Evolutionary conservation across 768 basidiomycete genomes (phyloP).

Genomic region (Cystoderma amianthinum): DNA sequence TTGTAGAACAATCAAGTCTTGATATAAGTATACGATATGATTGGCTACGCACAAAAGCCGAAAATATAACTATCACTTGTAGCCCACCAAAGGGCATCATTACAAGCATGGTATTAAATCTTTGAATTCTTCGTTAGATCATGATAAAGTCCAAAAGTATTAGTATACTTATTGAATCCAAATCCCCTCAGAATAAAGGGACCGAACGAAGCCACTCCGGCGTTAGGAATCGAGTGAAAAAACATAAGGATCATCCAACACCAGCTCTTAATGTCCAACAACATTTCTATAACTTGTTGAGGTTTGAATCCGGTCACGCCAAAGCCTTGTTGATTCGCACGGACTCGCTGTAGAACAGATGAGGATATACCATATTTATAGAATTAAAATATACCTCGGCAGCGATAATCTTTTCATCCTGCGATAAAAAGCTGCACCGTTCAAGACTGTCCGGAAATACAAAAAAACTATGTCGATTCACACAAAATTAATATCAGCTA

Average conservation of each 20-base stretch:
- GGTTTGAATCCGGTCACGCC: constrained; percentile 24
- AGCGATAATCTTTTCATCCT: constrained; percentile 22
- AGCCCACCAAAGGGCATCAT: constrained; percentile 21
- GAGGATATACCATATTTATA: neutral
- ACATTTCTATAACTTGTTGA: constrained; percentile 20
- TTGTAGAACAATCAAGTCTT: neutral
- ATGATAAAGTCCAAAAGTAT: neutral
- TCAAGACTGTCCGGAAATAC: constrained; percentile 26
- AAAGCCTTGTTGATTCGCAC: constrained; percentile 27
- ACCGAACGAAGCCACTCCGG: constrained; percentile 18
- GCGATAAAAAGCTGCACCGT: constrained; percentile 19
- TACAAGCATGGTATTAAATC: constrained; percentile 22
- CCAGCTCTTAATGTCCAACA: constrained; percentile 26
- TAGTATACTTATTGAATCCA: constrained; percentile 20
- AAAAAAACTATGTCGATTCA: constrained; percentile 15
- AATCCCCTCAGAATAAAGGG: constrained; percentile 24
- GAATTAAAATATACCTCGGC: constrained; percentile 14
- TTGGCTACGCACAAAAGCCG: constrained; percentile 11
- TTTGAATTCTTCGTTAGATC: constrained; percentile 3
- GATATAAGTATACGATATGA: too few species aligned
- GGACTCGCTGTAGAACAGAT: constrained; percentile 13
- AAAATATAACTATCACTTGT: constrained; percentile 16
- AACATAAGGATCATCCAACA: constrained; percentile 21
- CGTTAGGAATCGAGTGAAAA: constrained; percentile 14
- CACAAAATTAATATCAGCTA: neutral